Evolutionary conservation across 148 eudicot genomes (phyloP).

Genomic region (Rhododendron williamsianum): DNA sequence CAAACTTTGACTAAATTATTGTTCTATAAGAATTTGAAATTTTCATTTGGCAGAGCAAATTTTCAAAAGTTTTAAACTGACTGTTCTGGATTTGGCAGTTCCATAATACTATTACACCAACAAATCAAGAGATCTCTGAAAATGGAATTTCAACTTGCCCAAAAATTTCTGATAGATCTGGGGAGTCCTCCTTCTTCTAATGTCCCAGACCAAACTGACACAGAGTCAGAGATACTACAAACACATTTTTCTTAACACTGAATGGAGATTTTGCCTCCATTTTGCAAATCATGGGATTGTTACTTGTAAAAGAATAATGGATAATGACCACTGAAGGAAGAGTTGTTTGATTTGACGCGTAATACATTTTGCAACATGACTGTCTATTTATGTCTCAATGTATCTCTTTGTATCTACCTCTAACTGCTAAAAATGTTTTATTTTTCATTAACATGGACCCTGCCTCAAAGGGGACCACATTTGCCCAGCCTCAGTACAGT

Average conservation of each 20-base stretch:
- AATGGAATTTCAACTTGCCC: not conserved
- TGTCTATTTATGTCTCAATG: not conserved
- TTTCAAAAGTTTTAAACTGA: not conserved
- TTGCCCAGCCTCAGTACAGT: not conserved
- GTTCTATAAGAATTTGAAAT: not conserved
- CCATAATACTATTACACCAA: not conserved
- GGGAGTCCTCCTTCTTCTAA: not conserved
- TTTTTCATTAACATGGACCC: not conserved
- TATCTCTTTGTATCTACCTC: not conserved
- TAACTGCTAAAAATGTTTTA: not conserved
- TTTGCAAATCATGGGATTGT: not conserved
- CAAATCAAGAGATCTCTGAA: not conserved
- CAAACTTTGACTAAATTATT: not conserved
- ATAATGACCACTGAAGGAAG: not conserved
- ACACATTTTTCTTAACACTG: not conserved
- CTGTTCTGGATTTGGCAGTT: not conserved
- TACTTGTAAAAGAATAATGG: not conserved
- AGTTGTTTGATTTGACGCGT: not conserved
- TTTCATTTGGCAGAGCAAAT: not conserved
- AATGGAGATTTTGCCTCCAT: not conserved
- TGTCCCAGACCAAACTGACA: not conserved
- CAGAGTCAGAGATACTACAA: not conserved
- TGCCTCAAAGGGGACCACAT: not conserved
- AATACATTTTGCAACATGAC: not conserved
- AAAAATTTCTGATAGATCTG: not conserved